Evolutionary conservation across 768 basidiomycete genomes (phyloP).

Genomic region (Lentinula boryana): DNA sequence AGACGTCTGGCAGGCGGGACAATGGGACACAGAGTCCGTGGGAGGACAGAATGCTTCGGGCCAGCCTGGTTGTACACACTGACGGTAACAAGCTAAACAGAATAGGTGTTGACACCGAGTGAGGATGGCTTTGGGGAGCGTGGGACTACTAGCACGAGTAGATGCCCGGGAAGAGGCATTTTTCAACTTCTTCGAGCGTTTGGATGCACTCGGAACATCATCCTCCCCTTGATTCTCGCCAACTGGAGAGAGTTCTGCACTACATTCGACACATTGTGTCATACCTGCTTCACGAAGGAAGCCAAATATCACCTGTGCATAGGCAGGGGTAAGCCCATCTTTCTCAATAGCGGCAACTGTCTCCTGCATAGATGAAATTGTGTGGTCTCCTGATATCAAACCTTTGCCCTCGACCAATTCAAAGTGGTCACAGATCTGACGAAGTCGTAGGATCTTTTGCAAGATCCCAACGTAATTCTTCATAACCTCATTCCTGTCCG

Average conservation of each 20-base stretch:
- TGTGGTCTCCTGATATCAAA: conserved; percentile 32
- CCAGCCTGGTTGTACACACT: conserved; percentile 75
- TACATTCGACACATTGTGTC: conserved; percentile 87
- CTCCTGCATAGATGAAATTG: conserved; percentile 71
- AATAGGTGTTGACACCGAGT: conserved; percentile 95
- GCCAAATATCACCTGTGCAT: conserved; percentile 81
- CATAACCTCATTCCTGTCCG: conserved; percentile 88
- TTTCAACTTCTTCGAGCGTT: conserved; percentile 46
- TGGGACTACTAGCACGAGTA: conserved; percentile 72
- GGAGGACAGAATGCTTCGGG: conserved; percentile 34
- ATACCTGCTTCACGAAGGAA: conserved; percentile 82
- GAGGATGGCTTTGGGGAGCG: conserved; percentile 58
- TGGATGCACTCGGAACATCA: conserved; percentile 43
- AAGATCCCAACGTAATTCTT: conserved; percentile 98
- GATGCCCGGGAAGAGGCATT: conserved; percentile 53
- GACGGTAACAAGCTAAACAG: conserved; percentile 81
- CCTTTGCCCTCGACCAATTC: conserved; percentile 79
- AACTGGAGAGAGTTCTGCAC: conserved; percentile 58
- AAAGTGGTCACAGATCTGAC: conserved; percentile 97
- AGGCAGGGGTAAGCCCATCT: conserved; percentile 70
- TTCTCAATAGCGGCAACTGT: conserved; percentile 66
- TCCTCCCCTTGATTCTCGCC: conserved; percentile 47
- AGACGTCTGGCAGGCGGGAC: conserved; percentile 71
- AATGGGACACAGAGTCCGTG: conserved; percentile 48
- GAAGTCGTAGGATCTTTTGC: conserved; percentile 91